These are phyloP conservation scores for Polygonum aviculare DNA, from an alignment of 148 eudicot species.

Conservation along the genomic window DNA sequence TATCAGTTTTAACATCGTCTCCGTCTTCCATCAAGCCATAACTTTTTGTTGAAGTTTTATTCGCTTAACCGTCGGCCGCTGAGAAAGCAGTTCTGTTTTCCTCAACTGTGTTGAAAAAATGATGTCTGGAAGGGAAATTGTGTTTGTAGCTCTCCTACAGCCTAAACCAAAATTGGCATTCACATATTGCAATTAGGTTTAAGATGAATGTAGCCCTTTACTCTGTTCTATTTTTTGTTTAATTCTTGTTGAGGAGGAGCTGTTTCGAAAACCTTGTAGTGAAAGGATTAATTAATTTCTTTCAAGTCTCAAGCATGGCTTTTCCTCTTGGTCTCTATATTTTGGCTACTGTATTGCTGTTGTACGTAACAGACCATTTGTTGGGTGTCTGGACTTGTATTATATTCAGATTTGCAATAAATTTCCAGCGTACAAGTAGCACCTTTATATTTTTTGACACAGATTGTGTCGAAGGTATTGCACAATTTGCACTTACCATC, in stretches of 20 bases:
- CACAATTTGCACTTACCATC: neutral
- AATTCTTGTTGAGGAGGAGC: conserved; percentile 4
- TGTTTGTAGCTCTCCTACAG: conserved; percentile 40
- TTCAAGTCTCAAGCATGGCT: neutral
- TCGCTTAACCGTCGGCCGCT: conserved; percentile 19
- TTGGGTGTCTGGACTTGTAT: conserved; percentile 1
- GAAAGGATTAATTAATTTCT: neutral
- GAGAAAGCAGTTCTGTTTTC: conserved; percentile 20
- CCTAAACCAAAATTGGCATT: neutral
- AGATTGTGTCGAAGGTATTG: neutral
- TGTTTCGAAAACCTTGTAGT: conserved; percentile 1
- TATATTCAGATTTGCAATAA: neutral
- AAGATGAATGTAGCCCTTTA: conserved; percentile 4
- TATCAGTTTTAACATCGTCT: neutral
- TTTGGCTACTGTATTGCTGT: neutral
- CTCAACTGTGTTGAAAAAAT: conserved; percentile 16
- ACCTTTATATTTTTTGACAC: neutral
- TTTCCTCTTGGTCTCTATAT: neutral
- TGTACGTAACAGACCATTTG: neutral
- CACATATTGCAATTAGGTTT: conserved; percentile 6
- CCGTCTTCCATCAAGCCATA: conserved; percentile 10
- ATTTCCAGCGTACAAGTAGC: neutral
- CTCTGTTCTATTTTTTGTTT: neutral
- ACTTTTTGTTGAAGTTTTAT: conserved; percentile 16
- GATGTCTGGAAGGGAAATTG: conserved; percentile 25